Conservation (phyloP, 345 rosid species). For the Arabidopsis arenosa region DNA sequence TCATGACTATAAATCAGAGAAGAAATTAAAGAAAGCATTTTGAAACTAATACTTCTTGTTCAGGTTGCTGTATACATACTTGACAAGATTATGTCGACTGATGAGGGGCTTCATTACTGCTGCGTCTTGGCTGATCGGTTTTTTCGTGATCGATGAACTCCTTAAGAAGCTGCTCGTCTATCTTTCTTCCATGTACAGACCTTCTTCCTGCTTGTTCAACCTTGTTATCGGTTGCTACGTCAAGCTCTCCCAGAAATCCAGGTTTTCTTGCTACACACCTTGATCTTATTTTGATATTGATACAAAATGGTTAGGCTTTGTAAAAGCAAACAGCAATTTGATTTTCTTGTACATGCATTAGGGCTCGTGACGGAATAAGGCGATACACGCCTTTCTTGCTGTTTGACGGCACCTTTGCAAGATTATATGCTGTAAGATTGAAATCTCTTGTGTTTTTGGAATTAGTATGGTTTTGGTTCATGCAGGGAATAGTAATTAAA, state of each 20-base stretch:
- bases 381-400: conserved; percentile 36
- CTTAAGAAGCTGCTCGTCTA: conserved; percentile 42
- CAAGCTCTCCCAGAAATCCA: conserved; percentile 53
- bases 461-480: conserved; percentile 6
- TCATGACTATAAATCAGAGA: background rate
- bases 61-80: conserved; percentile 61
- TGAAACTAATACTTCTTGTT: background rate
- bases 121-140: conserved; percentile 48
- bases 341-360: conserved; percentile 26
- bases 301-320: background rate
- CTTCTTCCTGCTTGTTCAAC: conserved; percentile 17
- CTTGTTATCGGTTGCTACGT: conserved; percentile 52
- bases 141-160: conserved; percentile 33
- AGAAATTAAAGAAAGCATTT: background rate
- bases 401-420: conserved; percentile 18
- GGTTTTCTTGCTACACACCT: conserved; percentile 44
- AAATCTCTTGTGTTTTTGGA: background rate
- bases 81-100: conserved; percentile 42
- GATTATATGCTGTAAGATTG: conserved; percentile 41
- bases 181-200: conserved; percentile 23
- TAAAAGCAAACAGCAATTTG: background rate
- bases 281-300: background rate
- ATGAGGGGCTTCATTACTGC: conserved; percentile 55
- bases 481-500: background rate
- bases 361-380: conserved; percentile 37